Evolutionary conservation across 352 stramenopile genomes (phyloP).

Genomic region (Plasmopara muralis): DNA sequence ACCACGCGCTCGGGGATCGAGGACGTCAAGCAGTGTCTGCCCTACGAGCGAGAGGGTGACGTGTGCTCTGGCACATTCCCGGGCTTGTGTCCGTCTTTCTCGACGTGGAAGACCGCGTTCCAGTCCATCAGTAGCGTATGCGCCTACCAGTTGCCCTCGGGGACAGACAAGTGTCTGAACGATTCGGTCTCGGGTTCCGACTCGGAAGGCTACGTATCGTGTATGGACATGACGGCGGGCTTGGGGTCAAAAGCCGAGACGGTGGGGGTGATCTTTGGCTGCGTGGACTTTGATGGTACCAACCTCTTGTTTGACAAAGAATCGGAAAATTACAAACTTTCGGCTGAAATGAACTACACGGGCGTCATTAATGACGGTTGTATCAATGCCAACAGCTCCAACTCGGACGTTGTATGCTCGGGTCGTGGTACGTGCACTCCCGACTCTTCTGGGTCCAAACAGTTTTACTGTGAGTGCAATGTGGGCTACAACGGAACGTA

Average conservation of each 20-base stretch:
- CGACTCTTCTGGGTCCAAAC: conserved; percentile 29
- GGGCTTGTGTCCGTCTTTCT: conserved; percentile 68
- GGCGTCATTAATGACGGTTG: conserved; percentile 47
- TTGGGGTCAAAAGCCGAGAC: conserved; percentile 20
- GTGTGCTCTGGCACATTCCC: conserved; percentile 53
- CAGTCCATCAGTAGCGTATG: conserved; percentile 68
- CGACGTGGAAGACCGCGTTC: conserved; percentile 53
- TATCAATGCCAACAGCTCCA: conserved; percentile 52
- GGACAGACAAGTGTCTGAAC: conserved; percentile 37
- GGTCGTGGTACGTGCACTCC: conserved; percentile 60
- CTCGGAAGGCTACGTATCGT: conserved; percentile 28
- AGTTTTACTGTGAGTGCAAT: conserved; percentile 66
- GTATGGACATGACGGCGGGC: conserved; percentile 36
- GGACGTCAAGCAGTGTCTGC: conserved; percentile 75
- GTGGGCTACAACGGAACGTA: conserved; percentile 72
- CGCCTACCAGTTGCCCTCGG: conserved; percentile 52
- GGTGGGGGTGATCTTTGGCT: conserved; percentile 67
- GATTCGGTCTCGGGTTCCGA: conserved; percentile 19
- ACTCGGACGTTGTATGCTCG: conserved; percentile 70
- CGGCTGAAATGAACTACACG: conserved; percentile 54
- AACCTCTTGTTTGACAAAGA: conserved; percentile 50
- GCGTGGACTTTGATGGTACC: conserved; percentile 61
- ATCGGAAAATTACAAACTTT: conserved; percentile 45
- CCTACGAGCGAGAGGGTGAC: conserved; percentile 34
- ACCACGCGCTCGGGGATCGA: conserved; percentile 60